These are phyloP conservation scores for Saccharomyces hybrid DNA, from an alignment of 1,139 yeast species.

Conservation along the genomic window DNA sequence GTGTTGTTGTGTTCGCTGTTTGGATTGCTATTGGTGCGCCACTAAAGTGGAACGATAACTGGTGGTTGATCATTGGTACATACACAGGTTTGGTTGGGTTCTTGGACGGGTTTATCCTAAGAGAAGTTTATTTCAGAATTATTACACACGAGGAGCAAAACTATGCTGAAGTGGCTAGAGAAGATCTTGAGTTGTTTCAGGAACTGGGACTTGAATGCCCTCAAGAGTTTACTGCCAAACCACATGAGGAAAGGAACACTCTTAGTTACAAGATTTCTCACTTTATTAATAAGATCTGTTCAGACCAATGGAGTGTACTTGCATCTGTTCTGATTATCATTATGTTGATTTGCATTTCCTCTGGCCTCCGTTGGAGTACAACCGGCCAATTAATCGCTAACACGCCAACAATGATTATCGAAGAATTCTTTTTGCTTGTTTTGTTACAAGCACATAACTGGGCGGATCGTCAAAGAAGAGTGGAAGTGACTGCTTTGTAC, in stretches of 20 bases:
- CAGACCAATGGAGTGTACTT: slow-evolving; percentile 29
- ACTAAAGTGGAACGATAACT: slow-evolving; percentile 33
- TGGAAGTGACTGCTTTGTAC: slow-evolving; percentile 20
- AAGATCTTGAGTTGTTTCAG: slow-evolving; percentile 22
- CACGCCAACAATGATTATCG: slow-evolving; percentile 38
- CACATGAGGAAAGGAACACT: slow-evolving; percentile 9
- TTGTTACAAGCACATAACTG: slow-evolving; percentile 34
- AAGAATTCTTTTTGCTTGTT: slow-evolving; percentile 34
- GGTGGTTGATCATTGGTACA: slow-evolving; percentile 40
- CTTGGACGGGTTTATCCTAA: slow-evolving; percentile 35
- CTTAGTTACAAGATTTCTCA: slow-evolving; percentile 24
- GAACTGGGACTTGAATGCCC: slow-evolving; percentile 20
- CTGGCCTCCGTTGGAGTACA: slow-evolving; percentile 32
- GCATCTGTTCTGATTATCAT: slow-evolving; percentile 26
- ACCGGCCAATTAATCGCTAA: slow-evolving; percentile 35
- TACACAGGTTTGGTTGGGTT: slow-evolving; percentile 38
- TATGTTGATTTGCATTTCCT: slow-evolving; percentile 29
- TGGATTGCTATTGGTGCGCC: slow-evolving; percentile 35
- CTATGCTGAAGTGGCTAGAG: slow-evolving; percentile 23
- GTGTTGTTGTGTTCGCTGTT: slow-evolving; percentile 30
- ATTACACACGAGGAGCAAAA: slow-evolving; percentile 29
- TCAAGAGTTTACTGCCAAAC: slow-evolving; percentile 14
- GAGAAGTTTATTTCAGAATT: slow-evolving; percentile 34
- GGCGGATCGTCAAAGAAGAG: slow-evolving; percentile 27
- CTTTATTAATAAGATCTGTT: slow-evolving; percentile 23